Conservation (phyloP, 148 eudicot genomes). For the Rhododendron ovatum region DNA sequence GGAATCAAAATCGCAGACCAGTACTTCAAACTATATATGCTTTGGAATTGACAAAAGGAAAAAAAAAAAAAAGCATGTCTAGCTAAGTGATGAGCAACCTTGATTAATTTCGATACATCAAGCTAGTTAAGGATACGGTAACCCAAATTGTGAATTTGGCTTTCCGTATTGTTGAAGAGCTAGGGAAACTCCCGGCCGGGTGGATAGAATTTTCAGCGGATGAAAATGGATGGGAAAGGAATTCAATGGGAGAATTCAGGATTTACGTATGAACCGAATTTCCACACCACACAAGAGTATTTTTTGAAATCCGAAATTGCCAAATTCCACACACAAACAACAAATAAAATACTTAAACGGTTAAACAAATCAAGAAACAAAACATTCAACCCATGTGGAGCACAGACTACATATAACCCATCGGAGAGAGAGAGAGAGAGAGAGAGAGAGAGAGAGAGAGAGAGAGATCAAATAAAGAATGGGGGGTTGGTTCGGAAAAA, state of each 20-base stretch:
- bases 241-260: not conserved
- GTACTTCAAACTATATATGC: not conserved
- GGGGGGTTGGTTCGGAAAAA: constrained; percentile 14
- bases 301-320: not conserved
- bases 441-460: no score
- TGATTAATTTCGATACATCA: no score
- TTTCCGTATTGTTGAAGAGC: no score
- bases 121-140: not conserved
- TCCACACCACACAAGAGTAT: not conserved
- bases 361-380: not conserved
- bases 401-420: not conserved
- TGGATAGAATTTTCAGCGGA: no score
- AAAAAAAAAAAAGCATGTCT: not conserved
- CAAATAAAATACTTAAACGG: not conserved
- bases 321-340: not conserved
- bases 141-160: no score
- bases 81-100: no score
- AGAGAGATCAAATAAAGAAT: not conserved
- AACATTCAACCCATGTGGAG: not conserved
- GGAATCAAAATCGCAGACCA: not conserved
- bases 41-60: not conserved
- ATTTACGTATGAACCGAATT: not conserved
- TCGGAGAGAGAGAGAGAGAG: no score
- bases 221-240: not conserved
- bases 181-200: no score